Conservation (phyloP, 164 flowering plant genomes). For the Nymphaea colorata region DNA sequence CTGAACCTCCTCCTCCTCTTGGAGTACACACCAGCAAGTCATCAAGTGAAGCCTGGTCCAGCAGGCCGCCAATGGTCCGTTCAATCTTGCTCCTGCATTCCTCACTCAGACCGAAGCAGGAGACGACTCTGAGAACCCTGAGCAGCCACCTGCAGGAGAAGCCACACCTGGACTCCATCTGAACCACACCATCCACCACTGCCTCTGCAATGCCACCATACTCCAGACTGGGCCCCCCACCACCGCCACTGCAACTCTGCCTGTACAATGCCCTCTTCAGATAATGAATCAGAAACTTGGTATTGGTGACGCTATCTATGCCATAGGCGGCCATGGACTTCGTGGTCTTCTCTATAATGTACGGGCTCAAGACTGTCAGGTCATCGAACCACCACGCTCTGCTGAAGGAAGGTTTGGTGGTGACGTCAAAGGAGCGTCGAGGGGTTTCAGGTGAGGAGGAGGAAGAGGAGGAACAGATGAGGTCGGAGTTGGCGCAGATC, state of each 20-base stretch:
- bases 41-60: constrained; percentile 70
- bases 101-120: constrained; percentile 39
- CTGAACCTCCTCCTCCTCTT: constrained; percentile 7
- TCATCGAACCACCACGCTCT: constrained; percentile 80
- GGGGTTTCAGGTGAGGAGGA: constrained; percentile 44
- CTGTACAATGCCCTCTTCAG: constrained; percentile 30
- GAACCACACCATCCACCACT: constrained; percentile 53
- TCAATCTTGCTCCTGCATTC: constrained; percentile 40
- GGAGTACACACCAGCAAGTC: constrained; percentile 42
- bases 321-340: constrained; percentile 30
- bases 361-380: constrained; percentile 38
- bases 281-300: constrained; percentile 64
- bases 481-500: constrained; percentile 50
- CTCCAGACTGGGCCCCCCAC: constrained; percentile 7
- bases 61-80: constrained; percentile 56
- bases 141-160: constrained; percentile 71
- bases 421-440: constrained; percentile 17
- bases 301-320: constrained; percentile 37
- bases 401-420: constrained; percentile 9
- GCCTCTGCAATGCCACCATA: constrained; percentile 52
- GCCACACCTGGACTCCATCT: constrained; percentile 17
- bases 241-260: constrained; percentile 1
- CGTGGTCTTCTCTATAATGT: constrained; percentile 33
- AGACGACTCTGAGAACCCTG: constrained; percentile 52
- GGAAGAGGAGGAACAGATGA: constrained; percentile 27